Evolutionary conservation across 2,329 filamentous ascomycete species (phyloP).

Genomic region (Diplodia seriata): DNA sequence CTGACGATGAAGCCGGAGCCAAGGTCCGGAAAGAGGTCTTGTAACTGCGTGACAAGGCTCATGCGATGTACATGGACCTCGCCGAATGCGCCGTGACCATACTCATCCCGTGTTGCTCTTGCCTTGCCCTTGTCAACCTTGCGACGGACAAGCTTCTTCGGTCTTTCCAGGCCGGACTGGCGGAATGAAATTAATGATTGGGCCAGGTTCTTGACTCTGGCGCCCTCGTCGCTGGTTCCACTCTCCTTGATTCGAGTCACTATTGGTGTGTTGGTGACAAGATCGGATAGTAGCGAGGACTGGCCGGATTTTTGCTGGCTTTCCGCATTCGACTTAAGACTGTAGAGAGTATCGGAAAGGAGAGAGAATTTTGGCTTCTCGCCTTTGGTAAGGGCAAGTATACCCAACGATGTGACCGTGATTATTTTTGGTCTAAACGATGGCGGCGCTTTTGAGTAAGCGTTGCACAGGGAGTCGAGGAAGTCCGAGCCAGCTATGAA

Average conservation of each 20-base stretch:
- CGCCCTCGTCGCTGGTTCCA: slow-evolving; percentile 56
- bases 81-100: slow-evolving; percentile 47
- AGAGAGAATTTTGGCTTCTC: slow-evolving; percentile 74
- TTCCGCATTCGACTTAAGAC: slow-evolving; percentile 74
- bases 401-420: slow-evolving; percentile 75
- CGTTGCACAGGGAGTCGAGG: slow-evolving; percentile 73
- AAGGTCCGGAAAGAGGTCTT: slow-evolving; percentile 89
- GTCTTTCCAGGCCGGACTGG: slow-evolving; percentile 58
- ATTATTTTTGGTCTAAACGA: slow-evolving; percentile 71
- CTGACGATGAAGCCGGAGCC: slow-evolving; percentile 82
- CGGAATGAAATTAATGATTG: slow-evolving; percentile 66
- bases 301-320: slow-evolving; percentile 57
- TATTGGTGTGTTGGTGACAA: slow-evolving; percentile 81
- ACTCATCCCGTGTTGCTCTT: slow-evolving; percentile 44
- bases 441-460: slow-evolving; percentile 70
- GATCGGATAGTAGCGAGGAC: slow-evolving; percentile 75
- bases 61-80: slow-evolving; percentile 78
- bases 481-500: slow-evolving; percentile 89
- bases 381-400: slow-evolving; percentile 72
- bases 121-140: slow-evolving; percentile 73
- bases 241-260: slow-evolving; percentile 67
- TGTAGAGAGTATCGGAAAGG: slow-evolving; percentile 83
- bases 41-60: slow-evolving; percentile 86
- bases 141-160: slow-evolving; percentile 60
- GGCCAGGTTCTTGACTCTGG: slow-evolving; percentile 67